Evolutionary conservation across 305 asterid genomes (phyloP).

Genomic region (Solanum hybrid): DNA sequence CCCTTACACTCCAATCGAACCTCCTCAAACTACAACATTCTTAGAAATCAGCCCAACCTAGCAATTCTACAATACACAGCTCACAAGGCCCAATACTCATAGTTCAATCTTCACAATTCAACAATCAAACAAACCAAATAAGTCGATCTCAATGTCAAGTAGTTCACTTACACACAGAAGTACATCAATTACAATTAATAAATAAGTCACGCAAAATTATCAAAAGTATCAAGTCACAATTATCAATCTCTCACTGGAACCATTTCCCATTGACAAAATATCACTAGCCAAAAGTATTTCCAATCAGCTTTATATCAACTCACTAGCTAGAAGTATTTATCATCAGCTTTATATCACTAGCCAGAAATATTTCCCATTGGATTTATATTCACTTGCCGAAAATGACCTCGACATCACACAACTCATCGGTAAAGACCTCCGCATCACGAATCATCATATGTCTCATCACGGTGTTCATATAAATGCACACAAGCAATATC

Average conservation of each 20-base stretch:
- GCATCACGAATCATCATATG: not conserved
- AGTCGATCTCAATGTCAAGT: not conserved
- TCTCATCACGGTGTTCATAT: not conserved
- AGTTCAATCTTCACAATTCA: not conserved
- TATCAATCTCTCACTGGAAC: not conserved
- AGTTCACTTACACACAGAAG: not conserved
- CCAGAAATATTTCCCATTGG: not conserved
- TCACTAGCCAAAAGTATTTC: not conserved
- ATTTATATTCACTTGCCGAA: not conserved
- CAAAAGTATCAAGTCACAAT: not conserved
- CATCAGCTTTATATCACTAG: not conserved
- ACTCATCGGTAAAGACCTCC: not conserved
- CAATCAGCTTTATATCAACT: not conserved
- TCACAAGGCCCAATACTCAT: not conserved
- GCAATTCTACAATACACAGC: not conserved
- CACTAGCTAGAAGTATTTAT: not conserved
- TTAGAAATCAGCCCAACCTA: not conserved
- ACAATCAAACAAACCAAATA: not conserved
- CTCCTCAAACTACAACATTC: not conserved
- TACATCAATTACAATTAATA: not conserved
- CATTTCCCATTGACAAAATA: not conserved
- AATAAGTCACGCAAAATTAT: not conserved
- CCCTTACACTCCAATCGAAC: not conserved
- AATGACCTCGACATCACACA: not conserved
- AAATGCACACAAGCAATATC: not conserved